A percentile compares a stretch with the other conserved stretches of the same genome.
Conservation (phyloP, 2,329 filamentous ascomycete genomes). For the Ophiostoma tasmaniense region DNA sequence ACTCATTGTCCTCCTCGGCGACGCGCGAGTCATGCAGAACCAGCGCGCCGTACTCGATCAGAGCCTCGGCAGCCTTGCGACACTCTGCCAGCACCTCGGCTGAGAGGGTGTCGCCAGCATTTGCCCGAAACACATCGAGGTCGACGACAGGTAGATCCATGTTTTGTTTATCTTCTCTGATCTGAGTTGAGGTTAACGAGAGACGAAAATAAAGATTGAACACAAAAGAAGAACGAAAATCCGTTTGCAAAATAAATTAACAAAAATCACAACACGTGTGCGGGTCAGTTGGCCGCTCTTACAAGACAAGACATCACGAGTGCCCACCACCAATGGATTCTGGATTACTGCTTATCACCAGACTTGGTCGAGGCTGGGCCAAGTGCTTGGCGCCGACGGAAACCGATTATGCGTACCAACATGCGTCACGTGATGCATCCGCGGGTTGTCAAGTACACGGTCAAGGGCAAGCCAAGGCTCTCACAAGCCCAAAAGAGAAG, state of each 20-base stretch:
- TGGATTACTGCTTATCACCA: background rate
- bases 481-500: background rate
- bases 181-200: background rate
- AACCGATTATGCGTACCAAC: background rate
- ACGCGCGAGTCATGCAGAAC: slow-evolving; percentile 53
- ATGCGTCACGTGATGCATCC: background rate
- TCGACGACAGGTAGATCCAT: slow-evolving; percentile 55
- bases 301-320: background rate
- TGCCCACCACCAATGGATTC: background rate
- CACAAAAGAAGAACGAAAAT: background rate
- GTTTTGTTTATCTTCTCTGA: background rate
- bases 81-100: slow-evolving; percentile 43
- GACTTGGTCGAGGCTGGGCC: background rate
- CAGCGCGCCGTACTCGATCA: slow-evolving; percentile 52
- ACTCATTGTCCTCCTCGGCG: slow-evolving; percentile 44
- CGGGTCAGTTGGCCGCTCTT: slow-evolving; percentile 2
- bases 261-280: background rate
- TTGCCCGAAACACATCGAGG: slow-evolving; percentile 35
- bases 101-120: slow-evolving; percentile 30
- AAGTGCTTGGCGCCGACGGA: slow-evolving; percentile 7
- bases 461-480: background rate
- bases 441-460: background rate
- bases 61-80: slow-evolving; percentile 43
- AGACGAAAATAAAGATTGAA: background rate
- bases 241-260: background rate